Base-by-base conservation (phyloP, 805 yeast genomes). In the Ogataea corticis region DNA sequence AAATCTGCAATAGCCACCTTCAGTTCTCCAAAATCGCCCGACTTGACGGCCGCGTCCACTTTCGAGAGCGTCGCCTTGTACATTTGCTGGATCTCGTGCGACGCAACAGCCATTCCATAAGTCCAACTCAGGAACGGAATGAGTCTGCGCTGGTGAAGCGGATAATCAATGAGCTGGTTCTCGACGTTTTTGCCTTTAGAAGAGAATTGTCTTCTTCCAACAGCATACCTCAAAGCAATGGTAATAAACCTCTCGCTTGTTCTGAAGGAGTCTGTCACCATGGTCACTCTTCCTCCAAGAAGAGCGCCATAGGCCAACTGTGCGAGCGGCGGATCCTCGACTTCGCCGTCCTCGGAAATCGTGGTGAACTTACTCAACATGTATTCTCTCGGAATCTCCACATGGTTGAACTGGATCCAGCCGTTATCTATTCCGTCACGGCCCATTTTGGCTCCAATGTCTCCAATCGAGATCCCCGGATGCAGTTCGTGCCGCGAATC, bases 401-500 rank as follows among this genome's bases (percentile, higher is more conserved):
- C 97, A 56, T 83, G 75, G 40, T 86, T 74, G 69, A 87, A 91
- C 69, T 90, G 97, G 59, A 91, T 87, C 97, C 97, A 91, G 43
- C 97, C 97, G 66, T 91, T 91, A 62, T 91, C 97, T 54, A 91
- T 87, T 46, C 96, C 97, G 60, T 90, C 94, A 60, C 97, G 77
- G 43, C 97, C 97, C 96, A 91, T 89, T 70, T 91, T 91, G 52
- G 86, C 81, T 45, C 97, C 97, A 62, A 91, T 88, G 63, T 91
- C 97, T 50, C 97, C 97, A 52, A 89, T 74, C 27, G 87, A 68
- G 46, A 91, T 71, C 45, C 97, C 97, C 3, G 96, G 89, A 54
- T 77, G 68, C 48, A 91, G 67, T 48, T 83, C 74, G 69, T 87
- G 92, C 48, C 79, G 72, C 6, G 78, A 62, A 65, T 89, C 94